Base-by-base conservation (phyloP, 2,329 filamentous ascomycete genomes). In the Pyrenophora seminiperda region DNA sequence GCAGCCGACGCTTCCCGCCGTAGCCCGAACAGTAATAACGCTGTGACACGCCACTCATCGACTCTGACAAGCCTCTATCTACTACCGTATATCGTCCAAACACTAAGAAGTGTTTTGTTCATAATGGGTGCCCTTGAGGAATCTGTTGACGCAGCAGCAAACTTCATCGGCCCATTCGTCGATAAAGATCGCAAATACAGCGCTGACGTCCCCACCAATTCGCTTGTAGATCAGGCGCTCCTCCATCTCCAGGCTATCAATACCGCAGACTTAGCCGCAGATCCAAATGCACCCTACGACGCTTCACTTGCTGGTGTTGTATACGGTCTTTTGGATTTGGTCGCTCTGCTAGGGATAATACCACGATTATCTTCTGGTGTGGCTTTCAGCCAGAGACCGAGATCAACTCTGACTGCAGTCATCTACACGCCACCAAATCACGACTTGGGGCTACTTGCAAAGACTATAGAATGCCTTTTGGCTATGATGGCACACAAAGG, bases 241-340 rank as follows among this genome's bases (percentile, higher is more conserved):
- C 41, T 41, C 7, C 70, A 71, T 39, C 55, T 74, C 11, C 58
- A 66, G 24, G 57, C 56, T 9, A 73, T 74, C 37, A 72, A 74
- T 41, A 39, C 60, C 36, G 67, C 70, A 36, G 70, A 73, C 31
- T 50, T 68, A 43, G 58, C 48, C 13, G 56, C 63, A 34, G 61
- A 63, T 34, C 61, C 65, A 9, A 59, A 72, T 51, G 66, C 68
- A n/a, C 70, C 68, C 3, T 74, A 74, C 47, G 71, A 75, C 58
- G 70, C 62, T 22, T 71, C 70, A 27, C 61, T 74, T 10, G 67
- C 73, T 10, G 68, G 67, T 7, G 62, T 72, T 5, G 66, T 74
- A 2, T 75, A 74, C 45, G 71, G 67, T 4, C 60, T 75, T 7
- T 53, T 75, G n/a, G 73, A 75, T 46, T 48, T 75, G 15, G 49